Evolutionary conservation across 192 early-diverging fungal genomes (phyloP).

Genomic region (Coemansia sp.): DNA sequence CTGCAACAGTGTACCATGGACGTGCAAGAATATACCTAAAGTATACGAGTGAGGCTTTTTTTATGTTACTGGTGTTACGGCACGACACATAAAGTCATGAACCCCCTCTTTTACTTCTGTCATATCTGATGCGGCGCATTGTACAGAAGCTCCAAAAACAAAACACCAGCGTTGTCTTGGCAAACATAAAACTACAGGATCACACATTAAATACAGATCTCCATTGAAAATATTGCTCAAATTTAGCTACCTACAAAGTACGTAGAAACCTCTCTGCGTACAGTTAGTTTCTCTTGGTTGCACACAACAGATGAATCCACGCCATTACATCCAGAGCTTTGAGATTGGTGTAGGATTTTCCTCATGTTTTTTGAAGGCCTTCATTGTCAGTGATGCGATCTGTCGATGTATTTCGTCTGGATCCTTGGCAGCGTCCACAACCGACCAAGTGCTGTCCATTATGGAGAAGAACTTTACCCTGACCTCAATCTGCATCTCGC

Average conservation of each 20-base stretch:
- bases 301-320: background rate
- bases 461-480: constrained; percentile 67
- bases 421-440: constrained; percentile 47
- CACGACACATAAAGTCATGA: too few relatives aligned
- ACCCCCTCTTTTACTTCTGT: too few relatives aligned
- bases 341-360: constrained; percentile 32
- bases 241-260: background rate
- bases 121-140: too few relatives aligned
- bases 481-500: constrained; percentile 81
- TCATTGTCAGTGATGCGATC: constrained; percentile 33
- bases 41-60: too few relatives aligned
- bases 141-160: too few relatives aligned
- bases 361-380: constrained; percentile 29
- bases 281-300: background rate
- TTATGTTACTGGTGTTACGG: too few relatives aligned
- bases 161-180: too few relatives aligned
- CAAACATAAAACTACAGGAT: too few relatives aligned
- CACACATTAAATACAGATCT: too few relatives aligned
- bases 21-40: too few relatives aligned
- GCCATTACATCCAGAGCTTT: constrained; percentile 32
- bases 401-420: constrained; percentile 44
- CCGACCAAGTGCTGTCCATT: constrained; percentile 54
- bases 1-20: too few relatives aligned
- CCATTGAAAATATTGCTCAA: too few relatives aligned
- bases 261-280: background rate